A percentile compares a stretch with the other conserved stretches of the same genome.
Conservation (phyloP, 768 basidiomycete species). For the Amanita inopinata region DNA sequence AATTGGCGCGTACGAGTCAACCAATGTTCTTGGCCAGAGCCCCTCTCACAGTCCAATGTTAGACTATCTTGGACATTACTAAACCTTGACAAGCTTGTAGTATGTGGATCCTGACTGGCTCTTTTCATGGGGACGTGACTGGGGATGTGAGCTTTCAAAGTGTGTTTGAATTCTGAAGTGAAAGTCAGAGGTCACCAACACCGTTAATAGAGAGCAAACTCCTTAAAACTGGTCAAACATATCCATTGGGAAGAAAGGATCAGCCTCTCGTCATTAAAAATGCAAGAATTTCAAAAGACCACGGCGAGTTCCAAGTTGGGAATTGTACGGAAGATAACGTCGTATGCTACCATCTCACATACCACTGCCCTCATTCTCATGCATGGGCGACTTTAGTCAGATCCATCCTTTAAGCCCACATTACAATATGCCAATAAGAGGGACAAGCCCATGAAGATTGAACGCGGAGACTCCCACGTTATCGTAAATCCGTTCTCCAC, state of each 20-base stretch:
- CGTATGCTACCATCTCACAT: conserved; percentile 27
- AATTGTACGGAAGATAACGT: conserved; percentile 40
- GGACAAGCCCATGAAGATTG: conserved; percentile 34
- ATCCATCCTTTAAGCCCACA: conserved; percentile 38
- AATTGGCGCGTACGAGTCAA: no score
- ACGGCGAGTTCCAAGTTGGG: conserved; percentile 50
- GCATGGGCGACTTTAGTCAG: conserved; percentile 30
- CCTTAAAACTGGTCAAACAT: conserved; percentile 48
- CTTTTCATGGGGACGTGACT: conserved; percentile 35
- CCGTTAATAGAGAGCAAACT: conserved; percentile 34
- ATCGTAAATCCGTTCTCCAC: conserved; percentile 28
- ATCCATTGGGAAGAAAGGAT: conserved; percentile 50
- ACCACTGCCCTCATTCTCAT: conserved; percentile 5
- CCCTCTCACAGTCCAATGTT: no score
- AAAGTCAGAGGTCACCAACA: not conserved
- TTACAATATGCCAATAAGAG: conserved; percentile 39
- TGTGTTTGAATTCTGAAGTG: conserved; percentile 16
- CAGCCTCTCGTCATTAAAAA: conserved; percentile 39
- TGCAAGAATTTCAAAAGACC: conserved; percentile 57
- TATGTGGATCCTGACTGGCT: conserved; percentile 52
- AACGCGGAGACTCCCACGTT: conserved; percentile 25
- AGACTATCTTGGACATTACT: no score
- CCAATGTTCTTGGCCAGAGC: no score
- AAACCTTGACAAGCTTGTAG: no score
- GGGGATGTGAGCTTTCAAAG: conserved; percentile 30